Evolutionary conservation across 1,139 yeast genomes (phyloP), one percentile per base, ranked within the genome.

Genomic region (Zhuliangozyma parablackwelliae): DNA sequence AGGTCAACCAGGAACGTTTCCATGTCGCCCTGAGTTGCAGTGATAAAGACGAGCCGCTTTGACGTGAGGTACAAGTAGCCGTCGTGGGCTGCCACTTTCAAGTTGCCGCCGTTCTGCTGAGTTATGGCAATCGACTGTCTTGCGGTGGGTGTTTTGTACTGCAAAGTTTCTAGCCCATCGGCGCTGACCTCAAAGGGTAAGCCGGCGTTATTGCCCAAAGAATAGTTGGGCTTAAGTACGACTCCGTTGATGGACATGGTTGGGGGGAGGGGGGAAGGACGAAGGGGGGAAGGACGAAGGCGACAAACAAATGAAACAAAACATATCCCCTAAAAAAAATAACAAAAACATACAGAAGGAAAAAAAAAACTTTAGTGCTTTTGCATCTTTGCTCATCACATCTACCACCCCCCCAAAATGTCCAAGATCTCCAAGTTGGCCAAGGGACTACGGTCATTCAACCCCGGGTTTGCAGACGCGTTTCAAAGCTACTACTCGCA

Each of bases 11-110:
- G 57, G 46, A 70, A 69, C 2, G 63, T 49, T 9, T 55, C 53
- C 6, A 70, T 51, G 42, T 70, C 75, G 1, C 76, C 76, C 39
- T 61, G 63, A 1, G 61, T 50, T 0, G 53, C 64, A 0, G 74
- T 68, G 6, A 69, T 47, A 43, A 48, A 70, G 3, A 69, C 51
- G 6, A 70, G 41, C 35, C 75, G 44, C 37, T 56, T 58, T 28
- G 56, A 61, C 1, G 75, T 70, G 20, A 69, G 47, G 40, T 59
- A 69, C 11, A 70, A 34, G 34, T 50, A 54, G 1, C 76, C 76
- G 42, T 62, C 62, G 4, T 52, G 46, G 10, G 69, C 63, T 2
- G 44, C 41, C 12, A 69, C 62, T 26, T 53, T 49, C 16, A 62
- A 36, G 6, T 30, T 32, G 5, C 32, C 39, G 5, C 35, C 36